Percentiles rank a stretch among this genome's conserved stretches.
Conservation (phyloP, 2,329 filamentous ascomycete species). For the Fusarium lyarnte region DNA sequence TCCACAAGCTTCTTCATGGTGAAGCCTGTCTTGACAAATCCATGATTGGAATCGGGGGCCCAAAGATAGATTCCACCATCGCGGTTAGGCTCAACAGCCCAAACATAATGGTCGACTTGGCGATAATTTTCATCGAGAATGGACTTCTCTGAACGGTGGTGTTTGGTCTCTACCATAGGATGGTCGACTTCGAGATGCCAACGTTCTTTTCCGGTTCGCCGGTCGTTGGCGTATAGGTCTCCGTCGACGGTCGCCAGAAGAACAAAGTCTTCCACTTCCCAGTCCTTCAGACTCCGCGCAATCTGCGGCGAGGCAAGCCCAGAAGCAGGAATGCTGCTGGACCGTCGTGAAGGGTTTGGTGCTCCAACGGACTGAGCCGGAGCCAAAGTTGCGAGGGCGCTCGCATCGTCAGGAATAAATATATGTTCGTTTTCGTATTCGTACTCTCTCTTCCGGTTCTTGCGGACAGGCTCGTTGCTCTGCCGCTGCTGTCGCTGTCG, state of each 20-base stretch:
- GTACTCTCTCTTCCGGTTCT: constrained; percentile 45
- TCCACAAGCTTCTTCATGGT: constrained; percentile 91
- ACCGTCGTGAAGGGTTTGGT: constrained; percentile 76
- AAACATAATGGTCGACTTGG: constrained; percentile 85
- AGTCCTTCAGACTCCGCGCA: constrained; percentile 98
- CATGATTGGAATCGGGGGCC: constrained; percentile 68
- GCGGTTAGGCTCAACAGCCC: constrained; percentile 92
- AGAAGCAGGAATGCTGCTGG: constrained; percentile 67
- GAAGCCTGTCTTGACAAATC: constrained; percentile 72
- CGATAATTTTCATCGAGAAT: constrained; percentile 66
- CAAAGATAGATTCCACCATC: constrained; percentile 91
- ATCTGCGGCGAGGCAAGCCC: constrained; percentile 83
- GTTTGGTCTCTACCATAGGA: constrained; percentile 90
- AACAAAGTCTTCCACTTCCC: constrained; percentile 99
- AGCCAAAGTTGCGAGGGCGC: constrained; percentile 98
- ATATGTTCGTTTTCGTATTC: constrained; percentile 46
- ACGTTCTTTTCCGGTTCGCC: constrained; percentile 82
- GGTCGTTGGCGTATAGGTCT: constrained; percentile 90
- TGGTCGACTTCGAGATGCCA: constrained; percentile 88
- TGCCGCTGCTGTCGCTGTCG: constrained; percentile 40
- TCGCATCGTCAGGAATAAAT: constrained; percentile 74
- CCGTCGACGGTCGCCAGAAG: constrained; percentile 99
- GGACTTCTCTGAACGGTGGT: constrained; percentile 77
- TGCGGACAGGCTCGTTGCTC: constrained; percentile 42
- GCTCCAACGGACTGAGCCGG: constrained; percentile 95